Conservation (phyloP, 768 basidiomycete species). For the Mycena kentingensis region DNA sequence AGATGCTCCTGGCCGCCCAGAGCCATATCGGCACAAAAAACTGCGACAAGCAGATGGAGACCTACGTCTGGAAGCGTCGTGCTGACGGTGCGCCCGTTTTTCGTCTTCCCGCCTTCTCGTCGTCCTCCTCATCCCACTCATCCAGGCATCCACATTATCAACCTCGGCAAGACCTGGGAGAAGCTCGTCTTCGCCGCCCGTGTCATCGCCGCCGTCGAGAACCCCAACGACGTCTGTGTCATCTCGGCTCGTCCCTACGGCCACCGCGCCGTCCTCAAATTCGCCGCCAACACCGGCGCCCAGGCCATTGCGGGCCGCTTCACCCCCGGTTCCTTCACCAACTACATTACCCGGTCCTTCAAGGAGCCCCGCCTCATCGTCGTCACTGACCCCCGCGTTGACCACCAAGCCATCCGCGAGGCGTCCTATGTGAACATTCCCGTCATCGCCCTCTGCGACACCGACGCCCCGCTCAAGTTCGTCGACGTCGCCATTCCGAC, state of each 20-base stretch:
- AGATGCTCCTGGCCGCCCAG: constrained; percentile 92
- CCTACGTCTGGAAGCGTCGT: constrained; percentile 97
- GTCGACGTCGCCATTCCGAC: constrained; percentile 98
- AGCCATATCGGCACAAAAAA: constrained; percentile 98
- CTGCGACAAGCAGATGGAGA: constrained; percentile 98
- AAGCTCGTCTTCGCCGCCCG: constrained; percentile 98
- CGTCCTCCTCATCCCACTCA: constrained; percentile 17
- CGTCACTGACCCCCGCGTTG: constrained; percentile 98
- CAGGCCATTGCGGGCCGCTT: constrained; percentile 99
- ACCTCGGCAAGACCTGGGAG: constrained; percentile 99
- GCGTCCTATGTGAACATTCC: constrained; percentile 99
- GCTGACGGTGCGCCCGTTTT: constrained; percentile 73
- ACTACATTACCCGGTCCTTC: constrained; percentile 99
- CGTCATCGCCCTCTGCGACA: constrained; percentile 98
- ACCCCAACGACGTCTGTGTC: constrained; percentile 97
- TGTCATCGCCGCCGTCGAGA: constrained; percentile 95
- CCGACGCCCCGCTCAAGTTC: constrained; percentile 95
- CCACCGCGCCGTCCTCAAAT: constrained; percentile 99
- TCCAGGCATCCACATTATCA: constrained; percentile 91
- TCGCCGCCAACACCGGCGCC: constrained; percentile 95
- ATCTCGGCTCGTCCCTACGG: constrained; percentile 99
- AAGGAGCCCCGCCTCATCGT: constrained; percentile 99
- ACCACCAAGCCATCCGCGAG: constrained; percentile 99
- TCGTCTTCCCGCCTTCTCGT: background rate
- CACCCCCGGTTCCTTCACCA: constrained; percentile 98